Conservation (phyloP, 371 early-diverging fungal genomes). For the Mortierella sp. region DNA sequence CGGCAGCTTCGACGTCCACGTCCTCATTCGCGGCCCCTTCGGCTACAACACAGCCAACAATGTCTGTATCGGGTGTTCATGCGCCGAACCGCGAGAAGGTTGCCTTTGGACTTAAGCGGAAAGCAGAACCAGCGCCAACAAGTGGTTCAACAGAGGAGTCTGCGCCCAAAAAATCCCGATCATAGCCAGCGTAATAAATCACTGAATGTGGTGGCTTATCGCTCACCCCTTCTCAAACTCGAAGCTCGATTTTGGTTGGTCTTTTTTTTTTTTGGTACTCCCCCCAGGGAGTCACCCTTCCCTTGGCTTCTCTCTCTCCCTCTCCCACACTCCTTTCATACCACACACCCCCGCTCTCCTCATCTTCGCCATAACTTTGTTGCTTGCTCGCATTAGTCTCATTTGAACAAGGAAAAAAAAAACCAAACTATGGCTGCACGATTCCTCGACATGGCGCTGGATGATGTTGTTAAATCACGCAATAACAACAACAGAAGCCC, state of each 20-base stretch:
- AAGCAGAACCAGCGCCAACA: slow-evolving; percentile 34
- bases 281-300: too few relatives aligned
- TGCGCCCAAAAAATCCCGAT: slow-evolving; percentile 28
- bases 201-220: too few relatives aligned
- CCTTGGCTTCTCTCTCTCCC: too few relatives aligned
- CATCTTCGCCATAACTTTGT: too few relatives aligned
- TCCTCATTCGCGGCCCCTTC: slow-evolving; percentile 35
- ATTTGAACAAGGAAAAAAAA: too few relatives aligned
- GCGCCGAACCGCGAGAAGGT: slow-evolving; percentile 55
- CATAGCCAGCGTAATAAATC: too few relatives aligned
- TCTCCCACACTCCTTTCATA: too few relatives aligned
- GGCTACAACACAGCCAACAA: slow-evolving; percentile 21
- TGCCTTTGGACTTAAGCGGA: slow-evolving; percentile 52
- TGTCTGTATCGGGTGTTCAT: slow-evolving; percentile 47
- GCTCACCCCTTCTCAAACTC: too few relatives aligned
- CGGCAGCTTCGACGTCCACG: slow-evolving; percentile 7
- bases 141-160: slow-evolving; percentile 30
- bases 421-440: slow-evolving; percentile 40
- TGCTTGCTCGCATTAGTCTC: too few relatives aligned
- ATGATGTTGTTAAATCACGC: slow-evolving; percentile 49
- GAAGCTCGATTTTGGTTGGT: too few relatives aligned
- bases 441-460: slow-evolving; percentile 53
- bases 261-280: too few relatives aligned
- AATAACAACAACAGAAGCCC: slow-evolving; percentile 34
- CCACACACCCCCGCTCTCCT: too few relatives aligned